Evolutionary conservation across 176 grass and related monocot species (phyloP).

Genomic region (Oryza punctata): DNA sequence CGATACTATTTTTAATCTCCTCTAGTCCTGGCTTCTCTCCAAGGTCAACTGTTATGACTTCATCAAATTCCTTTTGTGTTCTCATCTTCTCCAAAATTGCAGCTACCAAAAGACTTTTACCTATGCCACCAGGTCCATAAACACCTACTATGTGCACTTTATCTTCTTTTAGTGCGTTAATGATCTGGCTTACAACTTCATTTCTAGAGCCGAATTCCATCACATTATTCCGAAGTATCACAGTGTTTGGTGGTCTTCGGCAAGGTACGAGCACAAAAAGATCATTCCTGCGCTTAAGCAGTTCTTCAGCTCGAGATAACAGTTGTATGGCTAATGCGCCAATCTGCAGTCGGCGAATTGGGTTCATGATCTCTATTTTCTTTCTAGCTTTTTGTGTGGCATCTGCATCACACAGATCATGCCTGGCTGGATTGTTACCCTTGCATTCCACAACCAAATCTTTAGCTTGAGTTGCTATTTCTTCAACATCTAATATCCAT

Average conservation of each 20-base stretch:
- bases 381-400: background rate
- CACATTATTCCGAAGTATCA: background rate
- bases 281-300: background rate
- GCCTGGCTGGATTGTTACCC: too few species aligned
- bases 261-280: too few species aligned
- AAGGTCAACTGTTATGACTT: slow-evolving; percentile 14
- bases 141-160: slow-evolving; percentile 21
- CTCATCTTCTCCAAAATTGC: slow-evolving; percentile 16
- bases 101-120: slow-evolving; percentile 36
- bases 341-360: background rate
- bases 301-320: background rate
- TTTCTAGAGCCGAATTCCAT: slow-evolving; percentile 19
- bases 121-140: slow-evolving; percentile 43
- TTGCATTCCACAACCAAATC: too few species aligned
- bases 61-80: slow-evolving; percentile 16
- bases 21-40: slow-evolving; percentile 14
- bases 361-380: background rate
- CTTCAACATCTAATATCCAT: too few species aligned
- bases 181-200: slow-evolving; percentile 1
- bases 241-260: too few species aligned
- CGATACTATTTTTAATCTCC: slow-evolving; percentile 3
- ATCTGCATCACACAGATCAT: background rate
- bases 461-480: too few species aligned
- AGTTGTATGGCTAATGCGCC: background rate
- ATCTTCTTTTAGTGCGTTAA: slow-evolving; percentile 21